Percentiles rank a stretch among this genome's conserved stretches.
Evolutionary conservation across 2,329 filamentous ascomycete species (phyloP).

Genomic region (Beauveria brongniartii): DNA sequence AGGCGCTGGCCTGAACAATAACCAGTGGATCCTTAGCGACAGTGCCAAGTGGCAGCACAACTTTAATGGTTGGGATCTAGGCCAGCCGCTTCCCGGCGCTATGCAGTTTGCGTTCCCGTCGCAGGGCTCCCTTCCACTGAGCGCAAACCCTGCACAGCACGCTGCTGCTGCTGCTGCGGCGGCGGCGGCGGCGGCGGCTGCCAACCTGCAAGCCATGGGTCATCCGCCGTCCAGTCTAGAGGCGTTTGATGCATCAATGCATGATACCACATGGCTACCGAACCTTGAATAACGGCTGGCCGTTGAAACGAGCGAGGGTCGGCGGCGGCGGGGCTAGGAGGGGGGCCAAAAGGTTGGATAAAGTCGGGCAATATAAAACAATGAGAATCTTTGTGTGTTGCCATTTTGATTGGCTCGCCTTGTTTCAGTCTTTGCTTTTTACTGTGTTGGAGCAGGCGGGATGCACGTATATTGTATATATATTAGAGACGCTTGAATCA

Average conservation of each 20-base stretch:
- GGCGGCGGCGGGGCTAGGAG: no score
- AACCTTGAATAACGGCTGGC: conserved; percentile 24
- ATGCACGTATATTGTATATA: neutral
- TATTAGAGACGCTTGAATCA: neutral
- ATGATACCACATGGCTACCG: conserved; percentile 26
- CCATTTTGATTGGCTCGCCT: neutral
- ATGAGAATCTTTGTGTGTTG: neutral
- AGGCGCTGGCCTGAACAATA: conserved; percentile 33
- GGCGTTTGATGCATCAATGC: conserved; percentile 24
- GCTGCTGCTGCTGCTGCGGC: neutral
- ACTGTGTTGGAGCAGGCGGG: neutral
- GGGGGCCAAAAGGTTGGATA: neutral
- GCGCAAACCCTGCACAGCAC: neutral
- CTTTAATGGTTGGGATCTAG: conserved; percentile 45
- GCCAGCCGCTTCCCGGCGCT: conserved; percentile 19
- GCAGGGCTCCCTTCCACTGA: neutral
- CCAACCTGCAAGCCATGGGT: conserved; percentile 10
- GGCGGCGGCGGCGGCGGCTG: conserved; percentile 3
- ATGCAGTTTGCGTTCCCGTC: conserved; percentile 24
- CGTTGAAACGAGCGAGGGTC: neutral
- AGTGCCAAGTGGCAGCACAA: conserved; percentile 50
- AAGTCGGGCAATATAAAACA: neutral
- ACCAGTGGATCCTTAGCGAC: conserved; percentile 51
- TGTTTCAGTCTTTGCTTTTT: neutral
- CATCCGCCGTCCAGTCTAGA: conserved; percentile 23